Conservation (phyloP, 1,139 yeast species). For the Chernovozyma sophiae-reginae region DNA sequence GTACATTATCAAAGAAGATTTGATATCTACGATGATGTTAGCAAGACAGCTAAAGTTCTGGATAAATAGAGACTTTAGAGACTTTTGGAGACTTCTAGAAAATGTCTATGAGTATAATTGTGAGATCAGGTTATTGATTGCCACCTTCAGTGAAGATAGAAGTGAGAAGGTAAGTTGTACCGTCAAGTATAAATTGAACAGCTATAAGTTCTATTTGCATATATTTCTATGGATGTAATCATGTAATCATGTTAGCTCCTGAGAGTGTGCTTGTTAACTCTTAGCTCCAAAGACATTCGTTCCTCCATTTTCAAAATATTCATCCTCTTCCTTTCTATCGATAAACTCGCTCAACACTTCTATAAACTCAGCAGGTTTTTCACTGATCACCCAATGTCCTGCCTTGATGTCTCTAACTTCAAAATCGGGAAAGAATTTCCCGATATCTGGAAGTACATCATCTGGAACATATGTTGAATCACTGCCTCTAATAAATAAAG, state of each 20-base stretch:
- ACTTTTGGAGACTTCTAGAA: too few relatives aligned
- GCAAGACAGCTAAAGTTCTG: slow-evolving; percentile 11
- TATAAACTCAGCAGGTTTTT: slow-evolving; percentile 68
- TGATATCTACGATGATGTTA: slow-evolving; percentile 71
- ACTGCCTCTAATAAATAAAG: slow-evolving; percentile 76
- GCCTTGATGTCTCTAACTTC: slow-evolving; percentile 70
- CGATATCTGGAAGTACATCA: slow-evolving; percentile 72
- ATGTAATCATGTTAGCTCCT: too few relatives aligned
- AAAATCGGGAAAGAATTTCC: slow-evolving; percentile 75
- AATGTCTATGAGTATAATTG: too few relatives aligned
- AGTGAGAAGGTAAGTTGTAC: too few relatives aligned
- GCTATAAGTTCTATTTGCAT: too few relatives aligned
- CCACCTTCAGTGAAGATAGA: too few relatives aligned
- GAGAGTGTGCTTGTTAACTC: too few relatives aligned
- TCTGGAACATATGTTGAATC: slow-evolving; percentile 80
- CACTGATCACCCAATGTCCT: slow-evolving; percentile 91
- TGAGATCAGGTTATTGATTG: too few relatives aligned
- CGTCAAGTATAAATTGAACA: too few relatives aligned
- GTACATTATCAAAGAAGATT: slow-evolving; percentile 76
- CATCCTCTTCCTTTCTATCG: slow-evolving; percentile 48
- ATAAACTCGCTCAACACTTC: slow-evolving; percentile 55
- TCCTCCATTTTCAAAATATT: background rate
- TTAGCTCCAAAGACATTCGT: background rate
- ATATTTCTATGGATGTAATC: too few relatives aligned
- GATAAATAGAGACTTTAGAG: slow-evolving; percentile 3